Conservation (phyloP, 805 yeast species). For the Pichia nanzhaoensis region DNA sequence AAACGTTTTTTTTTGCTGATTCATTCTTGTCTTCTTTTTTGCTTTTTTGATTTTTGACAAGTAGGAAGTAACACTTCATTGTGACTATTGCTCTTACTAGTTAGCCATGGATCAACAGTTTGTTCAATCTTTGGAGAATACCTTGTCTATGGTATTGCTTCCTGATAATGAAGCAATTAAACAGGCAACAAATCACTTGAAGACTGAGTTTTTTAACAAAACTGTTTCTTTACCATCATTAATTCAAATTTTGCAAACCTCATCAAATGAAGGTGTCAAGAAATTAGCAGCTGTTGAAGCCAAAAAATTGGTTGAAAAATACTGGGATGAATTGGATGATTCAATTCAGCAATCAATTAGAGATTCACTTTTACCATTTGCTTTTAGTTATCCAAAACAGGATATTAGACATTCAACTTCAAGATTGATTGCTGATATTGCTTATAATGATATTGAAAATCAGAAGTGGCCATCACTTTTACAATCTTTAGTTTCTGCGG, state of each 20-base stretch:
- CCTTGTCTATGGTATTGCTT: slow-evolving; percentile 68
- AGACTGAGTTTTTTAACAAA: slow-evolving; percentile 65
- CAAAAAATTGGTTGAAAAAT: slow-evolving; percentile 66
- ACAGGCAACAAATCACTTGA: slow-evolving; percentile 69
- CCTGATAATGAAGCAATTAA: slow-evolving; percentile 81
- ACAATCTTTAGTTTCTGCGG: slow-evolving; percentile 61
- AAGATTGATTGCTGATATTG: slow-evolving; percentile 83
- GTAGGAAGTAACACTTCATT: too few relatives aligned
- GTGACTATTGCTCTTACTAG: neutral
- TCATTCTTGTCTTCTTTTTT: too few relatives aligned
- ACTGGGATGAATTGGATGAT: slow-evolving; percentile 57
- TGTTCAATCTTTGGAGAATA: slow-evolving; percentile 64
- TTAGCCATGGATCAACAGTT: slow-evolving; percentile 71
- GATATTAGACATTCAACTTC: slow-evolving; percentile 83
- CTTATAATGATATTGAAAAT: slow-evolving; percentile 59
- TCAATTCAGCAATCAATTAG: slow-evolving; percentile 55
- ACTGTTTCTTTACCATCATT: slow-evolving; percentile 73
- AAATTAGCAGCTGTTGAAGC: slow-evolving; percentile 97
- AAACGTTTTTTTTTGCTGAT: too few relatives aligned
- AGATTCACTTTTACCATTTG: slow-evolving; percentile 57
- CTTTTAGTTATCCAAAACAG: slow-evolving; percentile 56
- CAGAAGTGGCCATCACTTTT: slow-evolving; percentile 73
- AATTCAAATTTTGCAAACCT: slow-evolving; percentile 70
- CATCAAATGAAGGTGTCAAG: slow-evolving; percentile 63
- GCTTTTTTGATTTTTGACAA: too few relatives aligned